Evolutionary conservation across 208 protist species (phyloP), one percentile per base, ranked within the genome.

Genomic region (Leishmania amazonensis): DNA sequence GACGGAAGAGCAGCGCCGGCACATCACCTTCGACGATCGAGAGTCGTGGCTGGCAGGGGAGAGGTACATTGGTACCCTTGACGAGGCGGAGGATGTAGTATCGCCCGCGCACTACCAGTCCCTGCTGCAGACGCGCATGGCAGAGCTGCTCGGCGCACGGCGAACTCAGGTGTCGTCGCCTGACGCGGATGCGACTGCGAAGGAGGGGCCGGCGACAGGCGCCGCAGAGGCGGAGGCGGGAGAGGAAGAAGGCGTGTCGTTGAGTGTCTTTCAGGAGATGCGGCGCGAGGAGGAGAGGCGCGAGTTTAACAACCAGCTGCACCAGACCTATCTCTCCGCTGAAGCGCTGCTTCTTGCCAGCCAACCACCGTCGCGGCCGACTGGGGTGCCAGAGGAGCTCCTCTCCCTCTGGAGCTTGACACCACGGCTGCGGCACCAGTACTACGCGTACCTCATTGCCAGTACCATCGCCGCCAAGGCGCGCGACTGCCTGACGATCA

Each of bases 191-290:
- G 19, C 51, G 7, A 53, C 54, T 42, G 51, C 49, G 2, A n/a
- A 17, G 21, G 72, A 45, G n/a, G 7, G 9, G 11, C 28, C 70
- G 45, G 13, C 6, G 35, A 74, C 45, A 51, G 45, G 45, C 3
- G 40, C 40, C 42, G 58, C 57, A 21, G 76, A 54, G 11, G 58
- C 53, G 11, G 83, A 78, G 9, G 57, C 68, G 31, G 81, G 74
- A 7, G 81, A 79, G 49, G 88, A 91, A 24, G 93, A 95, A 76
- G 95, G 93, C 71, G 89, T 94, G 15, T 89, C 91, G 35, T 84
- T 92, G 31, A 97, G 93, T 73, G 92, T 97, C 24, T 97, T 97
- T 84, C 91, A 96, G 71, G 92, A 97, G 78, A 97, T 97, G 95
- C 87, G 87, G n/a, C 89, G 87, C 7, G 93, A 97, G 79, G 91